Base-by-base conservation (phyloP, 352 stramenopile genomes). In the Phytophthora pluvialis region DNA sequence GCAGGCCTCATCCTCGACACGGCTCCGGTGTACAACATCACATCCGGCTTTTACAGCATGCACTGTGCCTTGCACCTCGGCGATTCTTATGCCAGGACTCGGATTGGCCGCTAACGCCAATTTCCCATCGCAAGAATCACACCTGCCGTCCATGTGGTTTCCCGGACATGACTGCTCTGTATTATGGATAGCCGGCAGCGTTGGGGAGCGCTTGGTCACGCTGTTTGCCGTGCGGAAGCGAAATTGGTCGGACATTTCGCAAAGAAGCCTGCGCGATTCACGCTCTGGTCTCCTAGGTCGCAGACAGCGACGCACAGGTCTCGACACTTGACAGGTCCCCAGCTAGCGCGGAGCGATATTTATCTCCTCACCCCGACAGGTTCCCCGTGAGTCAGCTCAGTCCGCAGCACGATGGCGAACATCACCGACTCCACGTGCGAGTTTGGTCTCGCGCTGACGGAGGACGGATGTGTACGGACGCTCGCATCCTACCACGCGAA, bases 371-470 rank as follows among this genome's bases (percentile, higher is more conserved):
- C 15, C 38, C 10, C 43, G 31, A 61, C 47, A 52, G 51, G 52
- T 61, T 52, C 40, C 36, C 5, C 25, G 44, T 51, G 39, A 63
- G 6, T 47, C 48, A 55, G 16, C 31, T 55, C 55, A 69, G 16
- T 29, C 6, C 21, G 31, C 44, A 6, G 33, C 26, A 53, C 15
- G 39, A 78, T 78, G 67, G 56, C 55, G 31, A 82, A 79, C 26
- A 77, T 81, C 44, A 73, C 67, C 18, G 67, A 77, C 13, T 43
- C 60, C 10, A 82, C 71, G 21, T 80, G 71, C 54, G 64, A 66
- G n/a, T 80, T 72, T 44, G 64, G 69, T 32, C 65, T 78, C 33
- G 66, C 65, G 38, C 51, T 47, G 31, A 75, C 68, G 5, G 48
- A 68, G 1, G 60, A 69, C 32, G 69, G 62, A 64, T 83, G 72